These are phyloP conservation scores for Annona squamosa DNA, from an alignment of 164 flowering plant species.

Conservation along the genomic window DNA sequence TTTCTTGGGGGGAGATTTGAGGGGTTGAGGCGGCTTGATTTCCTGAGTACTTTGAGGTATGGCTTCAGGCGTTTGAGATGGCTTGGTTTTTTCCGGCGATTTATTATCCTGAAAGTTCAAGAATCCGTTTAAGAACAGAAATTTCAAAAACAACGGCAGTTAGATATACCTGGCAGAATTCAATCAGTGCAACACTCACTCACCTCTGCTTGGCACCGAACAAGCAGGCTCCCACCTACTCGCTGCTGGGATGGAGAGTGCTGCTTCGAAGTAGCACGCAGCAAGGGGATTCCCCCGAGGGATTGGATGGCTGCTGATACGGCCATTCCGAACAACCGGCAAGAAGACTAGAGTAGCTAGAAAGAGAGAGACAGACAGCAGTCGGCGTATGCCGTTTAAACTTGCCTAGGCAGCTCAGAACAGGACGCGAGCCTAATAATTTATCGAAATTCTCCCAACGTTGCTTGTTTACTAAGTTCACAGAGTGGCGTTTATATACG, in stretches of 20 bases:
- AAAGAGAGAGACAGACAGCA: neutral
- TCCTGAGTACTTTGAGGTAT: neutral
- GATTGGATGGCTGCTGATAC: conserved; percentile 1
- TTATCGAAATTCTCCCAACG: neutral
- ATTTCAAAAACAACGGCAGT: neutral
- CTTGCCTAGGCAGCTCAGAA: too few relatives aligned
- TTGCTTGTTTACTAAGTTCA: neutral
- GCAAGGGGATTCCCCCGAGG: neutral
- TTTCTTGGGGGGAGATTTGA: neutral
- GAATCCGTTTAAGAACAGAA: neutral
- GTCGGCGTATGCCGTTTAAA: neutral
- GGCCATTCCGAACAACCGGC: conserved; percentile 1
- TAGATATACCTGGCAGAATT: neutral
- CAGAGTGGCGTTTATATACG: neutral
- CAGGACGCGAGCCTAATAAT: neutral
- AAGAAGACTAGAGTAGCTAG: too few relatives aligned
- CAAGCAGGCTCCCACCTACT: neutral
- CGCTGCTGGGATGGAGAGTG: neutral
- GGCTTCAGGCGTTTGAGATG: neutral
- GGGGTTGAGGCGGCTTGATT: too few relatives aligned
- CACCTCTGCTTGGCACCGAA: neutral
- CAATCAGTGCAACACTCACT: neutral
- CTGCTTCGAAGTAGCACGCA: neutral
- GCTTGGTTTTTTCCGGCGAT: neutral
- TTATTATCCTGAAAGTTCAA: neutral